Percentiles rank a stretch among this genome's conserved stretches.
phyloP scores from a whole-genome alignment of 164 flowering plant species.

The Tetrastigma voinierianum region DNA sequence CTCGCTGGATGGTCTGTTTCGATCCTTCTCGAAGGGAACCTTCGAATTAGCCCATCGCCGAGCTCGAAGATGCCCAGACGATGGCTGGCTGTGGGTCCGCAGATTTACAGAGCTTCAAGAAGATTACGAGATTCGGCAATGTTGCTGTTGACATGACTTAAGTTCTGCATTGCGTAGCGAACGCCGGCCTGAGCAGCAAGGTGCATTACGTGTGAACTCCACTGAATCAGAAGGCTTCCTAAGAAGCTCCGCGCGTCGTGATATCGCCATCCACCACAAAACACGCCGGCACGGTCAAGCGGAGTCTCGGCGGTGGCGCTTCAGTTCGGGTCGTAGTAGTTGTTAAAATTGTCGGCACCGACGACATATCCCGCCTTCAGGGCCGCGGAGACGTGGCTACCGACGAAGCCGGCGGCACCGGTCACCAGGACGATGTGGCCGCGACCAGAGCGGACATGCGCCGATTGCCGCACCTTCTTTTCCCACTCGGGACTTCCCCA shows the following conservation, averaged over 20 bases:
- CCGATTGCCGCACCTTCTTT: conserved; percentile 57
- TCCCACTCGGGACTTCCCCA: conserved; percentile 67
- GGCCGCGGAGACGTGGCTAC: conserved; percentile 24
- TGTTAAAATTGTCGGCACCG: conserved; percentile 26
- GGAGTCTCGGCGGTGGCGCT: conserved; percentile 53
- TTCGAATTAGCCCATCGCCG: conserved; percentile 81
- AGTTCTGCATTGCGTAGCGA: conserved; percentile 85
- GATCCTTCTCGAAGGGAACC: conserved; percentile 66
- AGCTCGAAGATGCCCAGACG: conserved; percentile 87
- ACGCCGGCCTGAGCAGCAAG: conserved; percentile 94
- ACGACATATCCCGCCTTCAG: conserved; percentile 30
- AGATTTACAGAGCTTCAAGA: conserved; percentile 71
- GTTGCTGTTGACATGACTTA: conserved; percentile 74
- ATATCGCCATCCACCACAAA: conserved; percentile 80
- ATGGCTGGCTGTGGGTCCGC: conserved; percentile 83
- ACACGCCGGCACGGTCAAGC: conserved; percentile 57
- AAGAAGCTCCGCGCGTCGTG: conserved; percentile 43
- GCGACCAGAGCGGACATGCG: conserved; percentile 36
- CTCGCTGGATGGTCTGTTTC: conserved; percentile 59
- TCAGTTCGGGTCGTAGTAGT: conserved; percentile 24
- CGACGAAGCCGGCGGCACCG: conserved; percentile 44
- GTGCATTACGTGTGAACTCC: conserved; percentile 79
- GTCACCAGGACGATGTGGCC: conserved; percentile 72
- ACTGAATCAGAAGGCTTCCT: conserved; percentile 66
- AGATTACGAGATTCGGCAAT: conserved; percentile 77